Evolutionary conservation across 768 basidiomycete species (phyloP), one percentile per base, ranked within the genome.

Genomic region (Tricholomella constricta): DNA sequence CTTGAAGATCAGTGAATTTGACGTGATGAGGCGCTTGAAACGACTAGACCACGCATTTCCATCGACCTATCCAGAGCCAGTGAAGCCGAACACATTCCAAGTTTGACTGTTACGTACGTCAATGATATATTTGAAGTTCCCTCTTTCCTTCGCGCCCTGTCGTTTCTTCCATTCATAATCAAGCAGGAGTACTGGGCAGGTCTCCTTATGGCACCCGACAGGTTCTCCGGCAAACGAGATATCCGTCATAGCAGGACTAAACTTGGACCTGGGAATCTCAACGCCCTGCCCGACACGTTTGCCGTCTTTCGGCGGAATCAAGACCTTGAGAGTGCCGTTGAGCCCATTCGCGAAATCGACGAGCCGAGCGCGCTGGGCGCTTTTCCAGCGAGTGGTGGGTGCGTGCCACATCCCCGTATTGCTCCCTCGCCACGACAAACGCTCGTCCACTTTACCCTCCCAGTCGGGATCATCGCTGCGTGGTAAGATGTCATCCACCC

Each of bases 371-470:
- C 82, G 65, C 40, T 84, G 83, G 10, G 70, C 58, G 14, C 64
- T 52, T 57, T 58, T 49, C 83, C 82, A 83, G 10, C 64, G 64
- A 10, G 70, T 65, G 0, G 51, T 15, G 2, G 63, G 52, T n/a
- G 68, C 59, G 31, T 74, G 71, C 48, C 57, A 65, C 20, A 78
- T 82, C 9, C 86, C 86, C 0, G 86, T 87, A 20, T 78, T 85
- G 32, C 78, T 79, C 4, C 86, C 86, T 27, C 86, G 72, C 86
- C 86, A 88, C 23, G 75, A 69, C 34, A 86, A 31, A 20, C 74
- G 65, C 43, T 82, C 77, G 60, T 83, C 75, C 2, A 65, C 38
- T 66, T 84, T 88, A 34, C 74, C 66, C 8, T 81, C 78, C 85
- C 85, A 88, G 0, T 71, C 72, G 14, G 81, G 74, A 62, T 86